Base-by-base conservation (phyloP, 2,329 filamentous ascomycete species). In the Colletotrichum endophyticum region DNA sequence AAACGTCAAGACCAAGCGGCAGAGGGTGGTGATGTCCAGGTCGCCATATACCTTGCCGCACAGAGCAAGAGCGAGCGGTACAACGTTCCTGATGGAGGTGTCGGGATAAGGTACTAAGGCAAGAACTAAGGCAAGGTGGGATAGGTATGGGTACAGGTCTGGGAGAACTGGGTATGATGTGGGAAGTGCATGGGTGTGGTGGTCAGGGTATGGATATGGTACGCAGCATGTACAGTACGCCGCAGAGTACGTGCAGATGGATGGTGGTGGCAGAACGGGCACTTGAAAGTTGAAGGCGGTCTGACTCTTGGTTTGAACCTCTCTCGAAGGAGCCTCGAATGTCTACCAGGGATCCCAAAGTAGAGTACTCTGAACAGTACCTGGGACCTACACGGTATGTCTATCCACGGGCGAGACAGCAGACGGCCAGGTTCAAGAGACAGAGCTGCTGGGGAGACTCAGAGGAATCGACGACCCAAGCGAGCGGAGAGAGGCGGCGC, bases 1-100 rank as follows among this genome's bases (percentile, higher is more conserved):
- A 76, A 70, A 73, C 53, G 73, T 76, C 73, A 57, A 77, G 32
- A 66, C 53, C 39, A 36, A 76, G 69, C 67, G 72, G 72, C 61
- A 44, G 53, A 64, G 67, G 66, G 39, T 56, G 68, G 64, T 77
- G 73, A 66, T 76, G 76, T 69, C 75, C 59, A 44, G 69, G 62
- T 30, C 71, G 28, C 57, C 64, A 61, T 34, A 63, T 67, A 73
- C 73, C 61, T 66, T 72, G 53, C 68, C 53, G 62, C 62, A 62
- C 63, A 32, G 64, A 70, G 68, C 34, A 57, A 39, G 30, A 57
- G 69, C 30, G 63, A 63, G 73, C 62, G 61, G 63, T 53, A 67
- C 63, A 74, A 36, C 36, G 30, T 72, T 25, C 16, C n/a, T 15
- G 44, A 64, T 66, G 73, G 62, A 63, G 39, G 53, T 63, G 69